These are phyloP conservation scores for Euphorbia celastroides DNA, from an alignment of 441 rosid genomes.

Conservation along the genomic window DNA sequence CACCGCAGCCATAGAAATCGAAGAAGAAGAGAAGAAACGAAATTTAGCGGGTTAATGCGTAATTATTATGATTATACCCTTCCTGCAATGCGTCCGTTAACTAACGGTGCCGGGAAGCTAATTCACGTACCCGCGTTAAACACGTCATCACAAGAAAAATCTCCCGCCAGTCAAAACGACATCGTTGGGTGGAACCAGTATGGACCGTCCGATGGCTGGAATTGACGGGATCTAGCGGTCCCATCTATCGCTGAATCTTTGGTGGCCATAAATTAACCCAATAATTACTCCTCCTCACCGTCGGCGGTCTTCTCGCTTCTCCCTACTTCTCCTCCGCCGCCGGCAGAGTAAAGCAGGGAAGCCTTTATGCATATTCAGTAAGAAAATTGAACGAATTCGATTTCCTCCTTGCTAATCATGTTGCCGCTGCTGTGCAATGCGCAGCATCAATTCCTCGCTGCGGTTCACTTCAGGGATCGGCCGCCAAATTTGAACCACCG, in stretches of 20 bases:
- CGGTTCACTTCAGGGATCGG: conserved; percentile 24
- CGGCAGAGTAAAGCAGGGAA: background rate
- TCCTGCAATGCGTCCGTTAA: conserved; percentile 20
- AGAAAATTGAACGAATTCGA: background rate
- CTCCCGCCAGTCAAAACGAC: background rate
- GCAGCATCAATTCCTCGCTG: conserved; percentile 30
- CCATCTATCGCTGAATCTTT: background rate
- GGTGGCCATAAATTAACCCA: background rate
- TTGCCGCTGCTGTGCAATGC: conserved; percentile 40
- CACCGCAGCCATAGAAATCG: conserved; percentile 51
- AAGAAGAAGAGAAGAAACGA: conserved; percentile 18
- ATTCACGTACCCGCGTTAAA: conserved; percentile 9
- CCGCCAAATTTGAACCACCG: conserved; percentile 20
- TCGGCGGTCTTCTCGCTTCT: background rate
- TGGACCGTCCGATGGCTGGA: background rate
- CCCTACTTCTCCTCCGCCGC: conserved; percentile 7
- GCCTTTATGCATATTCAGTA: background rate
- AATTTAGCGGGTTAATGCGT: conserved; percentile 20
- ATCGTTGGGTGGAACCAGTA: conserved; percentile 5
- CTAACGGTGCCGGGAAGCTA: conserved; percentile 23
- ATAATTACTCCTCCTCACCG: background rate
- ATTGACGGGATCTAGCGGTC: background rate
- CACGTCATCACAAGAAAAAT: conserved; percentile 20
- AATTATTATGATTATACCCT: conserved; percentile 36
- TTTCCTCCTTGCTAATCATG: conserved; percentile 28